Conservation (phyloP, 257 asterid species). For the Salvia rosmarinus region DNA sequence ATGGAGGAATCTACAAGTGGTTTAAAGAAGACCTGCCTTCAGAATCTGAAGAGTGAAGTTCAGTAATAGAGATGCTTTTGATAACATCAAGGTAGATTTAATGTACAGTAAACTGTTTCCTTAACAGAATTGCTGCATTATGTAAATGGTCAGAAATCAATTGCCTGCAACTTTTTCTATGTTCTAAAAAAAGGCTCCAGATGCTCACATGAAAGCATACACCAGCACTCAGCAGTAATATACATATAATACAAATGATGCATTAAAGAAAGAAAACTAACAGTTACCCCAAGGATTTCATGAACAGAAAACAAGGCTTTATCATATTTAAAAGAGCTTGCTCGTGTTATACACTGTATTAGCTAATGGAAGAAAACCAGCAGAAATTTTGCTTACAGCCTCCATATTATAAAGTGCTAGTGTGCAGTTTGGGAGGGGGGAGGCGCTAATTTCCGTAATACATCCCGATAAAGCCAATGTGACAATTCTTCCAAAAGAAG, state of each 20-base stretch:
- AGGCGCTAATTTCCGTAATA: neutral
- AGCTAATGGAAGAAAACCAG: constrained; percentile 2
- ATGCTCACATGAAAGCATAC: neutral
- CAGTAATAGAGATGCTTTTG: constrained; percentile 2
- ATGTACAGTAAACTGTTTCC: constrained; percentile 15
- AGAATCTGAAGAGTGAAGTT: constrained; percentile 66
- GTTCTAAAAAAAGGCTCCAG: constrained; percentile 12
- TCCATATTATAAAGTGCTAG: neutral
- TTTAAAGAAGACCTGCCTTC: constrained; percentile 72
- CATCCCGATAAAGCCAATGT: constrained; percentile 13
- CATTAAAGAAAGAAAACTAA: neutral
- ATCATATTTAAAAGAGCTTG: neutral
- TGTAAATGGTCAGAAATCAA: constrained; percentile 29
- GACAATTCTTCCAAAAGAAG: neutral
- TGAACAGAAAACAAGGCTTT: neutral
- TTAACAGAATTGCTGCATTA: constrained; percentile 7
- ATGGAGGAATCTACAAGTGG: constrained; percentile 88
- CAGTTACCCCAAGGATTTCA: constrained; percentile 2
- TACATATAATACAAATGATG: constrained; percentile 14
- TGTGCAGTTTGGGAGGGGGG: neutral
- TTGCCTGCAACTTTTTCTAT: constrained; percentile 19
- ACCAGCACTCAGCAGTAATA: constrained; percentile 11
- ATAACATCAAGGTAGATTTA: constrained; percentile 5
- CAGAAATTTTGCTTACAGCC: neutral
- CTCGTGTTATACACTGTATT: neutral